phyloP scores from a whole-genome alignment of 441 rosid genomes.

The Croton laevigatus region DNA sequence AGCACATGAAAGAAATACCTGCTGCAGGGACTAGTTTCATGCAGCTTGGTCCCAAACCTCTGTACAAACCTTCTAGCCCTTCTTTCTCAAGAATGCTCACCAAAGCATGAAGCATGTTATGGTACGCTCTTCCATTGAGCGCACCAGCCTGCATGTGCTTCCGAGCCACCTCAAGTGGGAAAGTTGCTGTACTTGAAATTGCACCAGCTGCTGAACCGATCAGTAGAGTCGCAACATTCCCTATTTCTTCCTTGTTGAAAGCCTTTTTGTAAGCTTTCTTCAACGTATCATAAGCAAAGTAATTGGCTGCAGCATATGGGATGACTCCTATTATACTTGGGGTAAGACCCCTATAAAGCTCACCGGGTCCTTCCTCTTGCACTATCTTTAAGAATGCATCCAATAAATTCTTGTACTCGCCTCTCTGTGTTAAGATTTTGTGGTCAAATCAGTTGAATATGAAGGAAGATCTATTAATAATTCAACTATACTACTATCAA shows the following conservation, averaged over 20 bases:
- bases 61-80: constrained; percentile 74
- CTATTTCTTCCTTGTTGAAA: constrained; percentile 69
- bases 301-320: constrained; percentile 88
- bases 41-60: constrained; percentile 95
- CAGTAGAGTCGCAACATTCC: constrained; percentile 70
- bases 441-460: not conserved
- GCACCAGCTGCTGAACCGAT: constrained; percentile 93
- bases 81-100: constrained; percentile 69
- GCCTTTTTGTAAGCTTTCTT: constrained; percentile 61
- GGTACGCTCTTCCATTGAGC: constrained; percentile 75
- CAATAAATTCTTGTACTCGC: constrained; percentile 60
- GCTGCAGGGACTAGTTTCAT: constrained; percentile 96
- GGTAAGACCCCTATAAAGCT: constrained; percentile 85
- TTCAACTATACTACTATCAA: not conserved
- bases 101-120: constrained; percentile 74
- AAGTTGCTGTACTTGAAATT: constrained; percentile 79
- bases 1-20: constrained; percentile 96
- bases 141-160: constrained; percentile 99
- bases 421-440: constrained; percentile 51
- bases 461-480: not conserved
- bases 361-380: constrained; percentile 74
- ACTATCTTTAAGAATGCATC: constrained; percentile 76
- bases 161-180: constrained; percentile 93
- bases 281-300: constrained; percentile 78
- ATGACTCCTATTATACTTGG: constrained; percentile 93